Evolutionary conservation across 164 flowering plant genomes (phyloP).

Genomic region (Vitis amurensis): DNA sequence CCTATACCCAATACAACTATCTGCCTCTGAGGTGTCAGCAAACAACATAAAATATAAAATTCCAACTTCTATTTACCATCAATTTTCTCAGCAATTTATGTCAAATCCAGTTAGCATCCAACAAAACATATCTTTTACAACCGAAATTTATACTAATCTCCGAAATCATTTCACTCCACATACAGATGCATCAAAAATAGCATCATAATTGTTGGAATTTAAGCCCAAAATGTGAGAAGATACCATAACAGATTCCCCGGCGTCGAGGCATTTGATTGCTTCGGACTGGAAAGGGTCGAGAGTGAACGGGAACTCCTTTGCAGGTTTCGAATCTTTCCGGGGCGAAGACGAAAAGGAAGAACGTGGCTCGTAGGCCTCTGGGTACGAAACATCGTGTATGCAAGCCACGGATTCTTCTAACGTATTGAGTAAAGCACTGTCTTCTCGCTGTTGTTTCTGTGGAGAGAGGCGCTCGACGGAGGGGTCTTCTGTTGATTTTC

Average conservation of each 20-base stretch:
- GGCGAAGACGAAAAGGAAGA: not conserved
- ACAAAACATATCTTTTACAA: too few relatives aligned
- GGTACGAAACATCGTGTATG: conserved; percentile 85
- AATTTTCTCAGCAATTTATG: too few relatives aligned
- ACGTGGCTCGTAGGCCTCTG: conserved; percentile 49
- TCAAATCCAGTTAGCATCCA: too few relatives aligned
- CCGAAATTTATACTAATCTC: too few relatives aligned
- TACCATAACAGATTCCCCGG: conserved; percentile 93
- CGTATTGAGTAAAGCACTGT: conserved; percentile 7
- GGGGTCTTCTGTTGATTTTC: conserved; percentile 47
- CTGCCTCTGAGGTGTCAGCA: too few relatives aligned
- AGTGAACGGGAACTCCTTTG: conserved; percentile 73
- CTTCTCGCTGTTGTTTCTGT: conserved; percentile 42
- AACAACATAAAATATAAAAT: too few relatives aligned
- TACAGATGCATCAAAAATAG: not conserved
- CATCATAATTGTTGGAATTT: not conserved
- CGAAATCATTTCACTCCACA: not conserved
- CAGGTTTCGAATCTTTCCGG: conserved; percentile 46
- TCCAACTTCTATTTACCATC: too few relatives aligned
- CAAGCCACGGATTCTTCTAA: conserved; percentile 59
- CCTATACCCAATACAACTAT: too few relatives aligned
- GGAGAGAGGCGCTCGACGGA: conserved; percentile 23
- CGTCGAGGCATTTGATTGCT: conserved; percentile 81
- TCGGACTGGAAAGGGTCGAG: conserved; percentile 94
- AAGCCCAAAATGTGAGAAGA: not conserved